These are phyloP conservation scores for Trichoderma koningii DNA, from an alignment of 2,329 filamentous ascomycete species.

Conservation along the genomic window DNA sequence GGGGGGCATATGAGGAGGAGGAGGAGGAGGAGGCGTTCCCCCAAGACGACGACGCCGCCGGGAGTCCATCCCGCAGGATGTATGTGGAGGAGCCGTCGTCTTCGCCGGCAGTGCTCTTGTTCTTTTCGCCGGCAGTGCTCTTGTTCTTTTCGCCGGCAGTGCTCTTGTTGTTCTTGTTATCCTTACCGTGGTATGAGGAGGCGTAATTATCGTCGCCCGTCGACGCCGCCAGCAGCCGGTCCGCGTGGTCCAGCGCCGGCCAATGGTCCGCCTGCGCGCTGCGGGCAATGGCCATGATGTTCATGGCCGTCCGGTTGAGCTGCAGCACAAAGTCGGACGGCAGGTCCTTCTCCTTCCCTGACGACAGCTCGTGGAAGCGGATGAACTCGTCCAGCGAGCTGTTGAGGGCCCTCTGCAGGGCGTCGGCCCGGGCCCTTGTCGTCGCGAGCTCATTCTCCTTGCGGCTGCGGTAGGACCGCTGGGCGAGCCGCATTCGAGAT, in stretches of 20 bases:
- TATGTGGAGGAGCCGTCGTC: not conserved
- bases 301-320: slow-evolving; percentile 22
- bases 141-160: too few species aligned
- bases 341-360: slow-evolving; percentile 8
- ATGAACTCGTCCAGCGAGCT: slow-evolving; percentile 19
- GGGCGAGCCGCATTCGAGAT: slow-evolving; percentile 22
- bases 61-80: not conserved
- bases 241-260: not conserved
- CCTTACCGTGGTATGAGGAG: not conserved
- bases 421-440: slow-evolving; percentile 5
- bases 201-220: not conserved
- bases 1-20: too few species aligned
- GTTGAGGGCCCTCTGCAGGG: slow-evolving; percentile 20
- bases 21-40: too few species aligned
- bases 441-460: slow-evolving; percentile 23
- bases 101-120: too few species aligned
- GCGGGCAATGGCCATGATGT: slow-evolving; percentile 17
- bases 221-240: not conserved
- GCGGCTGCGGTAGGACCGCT: slow-evolving; percentile 24
- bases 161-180: not conserved
- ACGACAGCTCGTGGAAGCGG: slow-evolving; percentile 8
- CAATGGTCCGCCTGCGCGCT: not conserved
- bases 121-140: too few species aligned
- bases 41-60: not conserved
- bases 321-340: slow-evolving; percentile 18